A percentile compares a stretch with the other conserved stretches of the same genome.
These are phyloP conservation scores for Aspergillus calidoustus DNA, from an alignment of 2,329 filamentous ascomycete genomes.

Conservation along the genomic window DNA sequence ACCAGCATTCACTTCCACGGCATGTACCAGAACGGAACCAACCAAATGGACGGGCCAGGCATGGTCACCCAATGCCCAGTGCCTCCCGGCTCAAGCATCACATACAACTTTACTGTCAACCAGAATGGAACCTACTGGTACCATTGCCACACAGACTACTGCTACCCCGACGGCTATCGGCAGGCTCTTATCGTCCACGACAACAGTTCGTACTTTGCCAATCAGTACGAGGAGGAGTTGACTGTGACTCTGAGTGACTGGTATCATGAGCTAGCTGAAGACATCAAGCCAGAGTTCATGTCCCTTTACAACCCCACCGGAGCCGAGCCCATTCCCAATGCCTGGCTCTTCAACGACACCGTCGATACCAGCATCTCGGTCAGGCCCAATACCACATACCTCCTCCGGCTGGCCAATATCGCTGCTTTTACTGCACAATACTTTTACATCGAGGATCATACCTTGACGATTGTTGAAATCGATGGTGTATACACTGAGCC, in stretches of 20 bases:
- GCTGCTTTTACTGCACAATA: constrained; percentile 67
- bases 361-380: constrained; percentile 64
- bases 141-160: constrained; percentile 69
- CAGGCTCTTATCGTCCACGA: constrained; percentile 69
- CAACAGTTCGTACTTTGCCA: constrained; percentile 59
- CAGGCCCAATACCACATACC: constrained; percentile 70
- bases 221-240: constrained; percentile 64
- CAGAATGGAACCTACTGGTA: constrained; percentile 82
- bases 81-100: constrained; percentile 66
- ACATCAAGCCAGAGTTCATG: constrained; percentile 51
- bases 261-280: constrained; percentile 67
- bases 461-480: constrained; percentile 44
- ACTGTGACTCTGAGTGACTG: constrained; percentile 70
- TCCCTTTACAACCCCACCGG: constrained; percentile 53
- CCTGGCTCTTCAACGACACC: constrained; percentile 73
- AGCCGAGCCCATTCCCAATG: constrained; percentile 68
- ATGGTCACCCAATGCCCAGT: constrained; percentile 72
- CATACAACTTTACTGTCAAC: constrained; percentile 67
- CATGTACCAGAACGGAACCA: constrained; percentile 68
- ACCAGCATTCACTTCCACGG: constrained; percentile 67
- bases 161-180: constrained; percentile 73
- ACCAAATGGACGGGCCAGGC: constrained; percentile 71
- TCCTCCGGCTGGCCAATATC: constrained; percentile 74
- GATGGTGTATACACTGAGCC: constrained; percentile 42
- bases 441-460: constrained; percentile 51